Base-by-base conservation (phyloP, 345 rosid species). In the Bruguiera sexangula region DNA sequence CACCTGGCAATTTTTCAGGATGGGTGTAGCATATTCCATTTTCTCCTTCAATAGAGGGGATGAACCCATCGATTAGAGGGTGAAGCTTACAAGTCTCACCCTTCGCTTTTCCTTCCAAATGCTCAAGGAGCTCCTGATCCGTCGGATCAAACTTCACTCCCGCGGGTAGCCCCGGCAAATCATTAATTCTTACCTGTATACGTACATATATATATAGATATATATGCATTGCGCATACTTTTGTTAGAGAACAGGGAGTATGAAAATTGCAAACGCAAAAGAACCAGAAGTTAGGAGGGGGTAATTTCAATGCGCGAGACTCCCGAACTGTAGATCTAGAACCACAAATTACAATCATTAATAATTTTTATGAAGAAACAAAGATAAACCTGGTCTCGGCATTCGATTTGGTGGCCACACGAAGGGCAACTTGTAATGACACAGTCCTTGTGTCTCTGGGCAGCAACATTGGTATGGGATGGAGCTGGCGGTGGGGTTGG, bases 71-170 rank as follows among this genome's bases (percentile, higher is more conserved):
- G 1, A 92, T 88, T 6, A 90, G 89, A 71, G 96, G 99, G 60
- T 95, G 99, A 64, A 87, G 89, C 81, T 86, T 87, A 24, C 83
- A 79, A 66, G 80, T 80, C 76, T 95, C 97, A 24, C 80, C 76
- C 73, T 89, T 75, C 57, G 87, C 96, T 83, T 87, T 95, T 30
- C 91, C 99, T 60, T 95, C 99, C 73, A 95, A 82, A 80, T 95
- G 99, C 67, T 89, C 97, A 20, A 95, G 83, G 56, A 95, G 85
- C 82, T 95, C 99, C 75, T 92, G 97, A 84, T 95, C 99, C 2
- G 96, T 92, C 27, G 99, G 99, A 80, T 95, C 99, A 37, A 94
- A 94, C 86, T 89, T 94, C 79, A 94, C 97, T 59, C 98, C 98
- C 0, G 98, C 96, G 10, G 99, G 99, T 54, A 95, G 69, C 68